These are phyloP conservation scores for Galerina sulciceps DNA, from an alignment of 768 basidiomycete genomes.

Conservation along the genomic window DNA sequence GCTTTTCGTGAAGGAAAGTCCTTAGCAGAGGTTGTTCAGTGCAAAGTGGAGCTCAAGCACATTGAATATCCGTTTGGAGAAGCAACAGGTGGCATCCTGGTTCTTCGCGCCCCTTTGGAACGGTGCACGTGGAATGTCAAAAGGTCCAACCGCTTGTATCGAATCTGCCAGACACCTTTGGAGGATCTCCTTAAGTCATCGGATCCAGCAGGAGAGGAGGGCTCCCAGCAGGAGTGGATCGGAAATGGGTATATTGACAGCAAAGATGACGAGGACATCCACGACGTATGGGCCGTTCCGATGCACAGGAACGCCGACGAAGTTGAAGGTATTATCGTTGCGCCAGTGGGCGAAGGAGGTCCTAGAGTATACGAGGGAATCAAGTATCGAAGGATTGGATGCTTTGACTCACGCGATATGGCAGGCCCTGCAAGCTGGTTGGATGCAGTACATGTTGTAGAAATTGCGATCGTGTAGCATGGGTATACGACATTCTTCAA, in stretches of 20 bases:
- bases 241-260: slow-evolving; percentile 1
- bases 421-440: not conserved
- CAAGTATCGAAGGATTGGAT: slow-evolving; percentile 2
- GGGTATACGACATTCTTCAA: too few species aligned
- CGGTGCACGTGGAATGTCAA: not conserved
- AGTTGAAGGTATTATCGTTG: not conserved
- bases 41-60: slow-evolving; percentile 3
- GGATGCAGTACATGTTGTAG: not conserved
- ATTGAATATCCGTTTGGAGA: slow-evolving; percentile 7
- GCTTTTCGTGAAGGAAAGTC: not conserved
- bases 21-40: not conserved
- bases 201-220: not conserved
- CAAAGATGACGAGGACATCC: not conserved
- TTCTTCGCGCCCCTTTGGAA: not conserved
- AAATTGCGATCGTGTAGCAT: not conserved
- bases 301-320: not conserved
- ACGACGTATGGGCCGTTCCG: not conserved
- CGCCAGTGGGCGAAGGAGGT: not conserved
- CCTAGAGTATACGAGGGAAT: not conserved
- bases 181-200: too few species aligned
- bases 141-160: not conserved
- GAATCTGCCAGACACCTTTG: not conserved
- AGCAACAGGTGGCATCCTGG: not conserved
- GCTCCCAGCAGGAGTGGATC: not conserved
- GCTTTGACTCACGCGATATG: not conserved